Evolutionary conservation across 306 rosid species (phyloP).

Genomic region (Pyrus pyrifolia): DNA sequence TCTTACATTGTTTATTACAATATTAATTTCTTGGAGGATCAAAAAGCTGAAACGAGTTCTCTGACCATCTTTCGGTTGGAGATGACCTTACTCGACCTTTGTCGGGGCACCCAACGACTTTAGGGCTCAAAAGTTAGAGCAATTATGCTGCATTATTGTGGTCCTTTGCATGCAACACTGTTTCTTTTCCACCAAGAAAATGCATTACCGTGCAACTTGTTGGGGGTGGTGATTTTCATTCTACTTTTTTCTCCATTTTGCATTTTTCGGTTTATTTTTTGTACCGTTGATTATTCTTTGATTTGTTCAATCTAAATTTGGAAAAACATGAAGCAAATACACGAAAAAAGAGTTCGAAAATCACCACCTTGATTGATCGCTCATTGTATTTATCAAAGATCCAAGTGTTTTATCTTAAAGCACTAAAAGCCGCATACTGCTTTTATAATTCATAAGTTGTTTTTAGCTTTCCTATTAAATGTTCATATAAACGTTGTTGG

Average conservation of each 20-base stretch:
- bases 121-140: background rate
- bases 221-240: background rate
- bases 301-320: background rate
- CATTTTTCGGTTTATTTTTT: background rate
- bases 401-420: background rate
- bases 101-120: background rate
- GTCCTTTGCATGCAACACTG: background rate
- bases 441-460: background rate
- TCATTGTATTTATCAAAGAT: background rate
- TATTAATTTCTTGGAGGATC: too few relatives aligned
- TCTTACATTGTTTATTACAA: too few relatives aligned
- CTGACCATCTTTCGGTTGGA: too few relatives aligned
- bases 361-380: background rate
- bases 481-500: background rate
- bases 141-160: background rate
- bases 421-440: background rate
- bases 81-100: background rate
- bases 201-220: background rate
- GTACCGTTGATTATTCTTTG: background rate
- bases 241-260: background rate
- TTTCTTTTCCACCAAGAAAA: background rate
- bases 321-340: background rate
- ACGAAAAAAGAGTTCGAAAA: too few relatives aligned
- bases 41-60: too few relatives aligned
- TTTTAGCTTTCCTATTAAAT: too few relatives aligned